Evolutionary conservation across 1,284 basidiomycete genomes (phyloP), one percentile per base, ranked within the genome.

Genomic region (Pseudozyma tsukubaensis): DNA sequence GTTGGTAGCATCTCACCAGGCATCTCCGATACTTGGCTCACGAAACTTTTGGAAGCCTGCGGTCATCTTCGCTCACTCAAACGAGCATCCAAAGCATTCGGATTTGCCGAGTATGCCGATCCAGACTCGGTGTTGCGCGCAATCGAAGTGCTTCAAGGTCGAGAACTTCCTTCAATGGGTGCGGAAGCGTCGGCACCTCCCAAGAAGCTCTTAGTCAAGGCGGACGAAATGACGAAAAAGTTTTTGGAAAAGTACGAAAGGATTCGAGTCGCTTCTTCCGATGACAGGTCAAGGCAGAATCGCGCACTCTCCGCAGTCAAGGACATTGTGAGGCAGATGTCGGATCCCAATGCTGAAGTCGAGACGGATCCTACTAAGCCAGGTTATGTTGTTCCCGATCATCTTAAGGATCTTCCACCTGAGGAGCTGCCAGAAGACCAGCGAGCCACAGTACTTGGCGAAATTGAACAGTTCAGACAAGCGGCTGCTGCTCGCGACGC

Each of bases 1-100:
- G 91, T 97, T 19, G 94, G 94, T n/a, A 92, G 92, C 72, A 98
- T 97, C 84, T 93, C 94, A 1, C 92, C 93, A 24, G 95, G 94
- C 4, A 93, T 97, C 69, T 91, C 90, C 0, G 94, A 97, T 83
- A 76, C 92, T 63, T 83, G 82, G 83, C 85, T 97, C 51, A 92
- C 91, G 74, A 88, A 89, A 62, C 87, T 97, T 42, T 88, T 97
- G 40, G 86, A 88, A 94, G 90, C 94, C 24, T 97, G 94, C 83
- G 95, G 95, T 21, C 89, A 90, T 3, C 87, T 97, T 55, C 90
- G 90, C 64, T 92, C 92, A 4, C 92, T 97, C 86, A 97, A 96
- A 80, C 90, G 94, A 10, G 90, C 95, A 13, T 93, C 93, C 4
- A 94, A 95, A 86, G 93, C 93, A 3, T 97, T 97, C 81, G 95